These are phyloP conservation scores for Cetradonia linearis DNA, from an alignment of 495 filamentous ascomycete genomes.

Conservation along the genomic window DNA sequence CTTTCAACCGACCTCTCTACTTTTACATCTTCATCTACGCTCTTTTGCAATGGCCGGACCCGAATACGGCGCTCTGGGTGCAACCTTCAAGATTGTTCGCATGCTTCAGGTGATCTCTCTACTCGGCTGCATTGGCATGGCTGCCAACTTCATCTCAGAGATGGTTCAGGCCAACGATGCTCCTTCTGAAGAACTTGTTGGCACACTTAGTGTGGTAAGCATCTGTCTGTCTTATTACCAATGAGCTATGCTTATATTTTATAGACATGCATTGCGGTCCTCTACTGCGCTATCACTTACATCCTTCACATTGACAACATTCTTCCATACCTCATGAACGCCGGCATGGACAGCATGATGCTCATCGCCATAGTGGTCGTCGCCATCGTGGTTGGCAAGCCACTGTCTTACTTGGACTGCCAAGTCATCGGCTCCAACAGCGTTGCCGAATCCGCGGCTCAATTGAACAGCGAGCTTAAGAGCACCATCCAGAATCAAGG, in stretches of 20 bases:
- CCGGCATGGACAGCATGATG: slow-evolving; percentile 53
- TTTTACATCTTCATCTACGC: not conserved
- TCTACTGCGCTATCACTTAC: slow-evolving; percentile 65
- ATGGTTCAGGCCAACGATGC: slow-evolving; percentile 54
- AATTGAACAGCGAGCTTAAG: slow-evolving; percentile 37
- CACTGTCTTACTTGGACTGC: slow-evolving; percentile 70
- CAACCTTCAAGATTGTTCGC: slow-evolving; percentile 64
- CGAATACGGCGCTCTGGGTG: slow-evolving; percentile 64
- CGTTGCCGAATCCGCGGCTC: slow-evolving; percentile 34
- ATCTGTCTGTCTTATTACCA: not conserved
- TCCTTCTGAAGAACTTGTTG: slow-evolving; percentile 64
- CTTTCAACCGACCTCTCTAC: not conserved
- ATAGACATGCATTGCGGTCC: slow-evolving; percentile 62
- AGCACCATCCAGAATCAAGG: slow-evolving; percentile 33
- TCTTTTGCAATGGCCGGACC: slow-evolving; percentile 37
- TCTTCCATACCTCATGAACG: slow-evolving; percentile 59
- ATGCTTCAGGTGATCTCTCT: slow-evolving; percentile 61
- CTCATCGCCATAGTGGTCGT: slow-evolving; percentile 64
- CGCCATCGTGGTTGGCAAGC: slow-evolving; percentile 64
- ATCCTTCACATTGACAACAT: slow-evolving; percentile 69
- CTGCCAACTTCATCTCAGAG: slow-evolving; percentile 70
- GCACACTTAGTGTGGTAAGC: slow-evolving; percentile 69
- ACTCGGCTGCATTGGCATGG: slow-evolving; percentile 70
- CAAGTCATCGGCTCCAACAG: slow-evolving; percentile 38
- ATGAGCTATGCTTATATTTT: slow-evolving; percentile 4